phyloP scores from a whole-genome alignment of 225 moss, liverwort and hornwort genomes.

The Rhytidiadelphus loreus region DNA sequence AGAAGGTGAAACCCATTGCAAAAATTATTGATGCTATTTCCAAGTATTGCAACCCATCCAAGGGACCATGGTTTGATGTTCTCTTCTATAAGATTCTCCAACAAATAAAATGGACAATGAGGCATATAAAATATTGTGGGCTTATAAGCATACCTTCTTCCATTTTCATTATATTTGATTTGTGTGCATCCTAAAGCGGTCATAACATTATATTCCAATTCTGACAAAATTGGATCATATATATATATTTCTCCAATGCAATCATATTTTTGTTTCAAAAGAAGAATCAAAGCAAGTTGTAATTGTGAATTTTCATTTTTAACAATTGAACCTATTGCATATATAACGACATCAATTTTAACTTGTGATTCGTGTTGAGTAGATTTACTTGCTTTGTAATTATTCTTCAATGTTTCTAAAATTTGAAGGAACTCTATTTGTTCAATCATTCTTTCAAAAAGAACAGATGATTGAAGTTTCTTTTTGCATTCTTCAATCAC shows the following conservation, averaged over 20 bases:
- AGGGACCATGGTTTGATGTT: neutral
- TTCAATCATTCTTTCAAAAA: neutral
- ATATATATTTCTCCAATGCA: neutral
- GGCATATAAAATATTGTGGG: neutral
- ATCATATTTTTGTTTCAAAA: neutral
- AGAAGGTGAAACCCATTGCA: fast-evolving
- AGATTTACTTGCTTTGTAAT: neutral
- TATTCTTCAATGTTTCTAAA: neutral
- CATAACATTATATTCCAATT: neutral
- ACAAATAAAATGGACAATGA: neutral
- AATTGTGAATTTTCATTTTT: neutral
- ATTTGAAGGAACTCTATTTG: neutral
- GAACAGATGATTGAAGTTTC: neutral
- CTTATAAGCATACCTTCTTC: neutral
- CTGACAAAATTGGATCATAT: neutral
- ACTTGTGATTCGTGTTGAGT: neutral
- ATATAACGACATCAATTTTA: neutral
- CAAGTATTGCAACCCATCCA: neutral
- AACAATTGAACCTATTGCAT: neutral
- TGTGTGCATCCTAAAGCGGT: neutral
- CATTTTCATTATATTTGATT: neutral
- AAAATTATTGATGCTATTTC: neutral
- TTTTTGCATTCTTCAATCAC: neutral
- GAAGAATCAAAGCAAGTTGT: neutral
- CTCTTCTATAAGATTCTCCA: neutral